Percentiles rank a stretch among this genome's conserved stretches.
Conservation (phyloP, 345 rosid species). For the Populus alba region DNA sequence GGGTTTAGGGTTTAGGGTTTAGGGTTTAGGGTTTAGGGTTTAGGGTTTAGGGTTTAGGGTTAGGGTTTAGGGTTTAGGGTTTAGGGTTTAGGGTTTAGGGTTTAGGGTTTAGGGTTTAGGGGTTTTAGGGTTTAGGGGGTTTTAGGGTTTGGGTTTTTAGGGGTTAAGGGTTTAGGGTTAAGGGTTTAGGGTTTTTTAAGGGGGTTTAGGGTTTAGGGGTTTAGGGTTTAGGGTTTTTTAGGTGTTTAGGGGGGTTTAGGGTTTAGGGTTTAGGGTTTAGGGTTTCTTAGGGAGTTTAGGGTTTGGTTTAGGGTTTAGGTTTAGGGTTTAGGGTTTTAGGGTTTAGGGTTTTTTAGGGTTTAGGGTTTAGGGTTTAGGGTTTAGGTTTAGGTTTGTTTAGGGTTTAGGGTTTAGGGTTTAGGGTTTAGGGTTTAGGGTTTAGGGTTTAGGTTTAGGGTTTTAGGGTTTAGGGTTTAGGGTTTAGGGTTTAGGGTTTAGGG, state of each 20-base stretch:
- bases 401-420: background rate
- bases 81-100: conserved; percentile 34
- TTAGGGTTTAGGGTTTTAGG: background rate
- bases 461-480: background rate
- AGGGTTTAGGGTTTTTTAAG: conserved; percentile 21
- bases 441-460: background rate
- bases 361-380: background rate
- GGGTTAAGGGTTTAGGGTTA: conserved; percentile 19
- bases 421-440: background rate
- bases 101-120: conserved; percentile 33
- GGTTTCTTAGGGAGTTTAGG: background rate
- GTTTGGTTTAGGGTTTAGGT: background rate
- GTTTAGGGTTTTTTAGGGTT: too few species aligned
- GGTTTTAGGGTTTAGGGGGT: conserved; percentile 32
- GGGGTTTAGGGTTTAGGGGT: conserved; percentile 10
- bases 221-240: too few species aligned
- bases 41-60: conserved; percentile 26
- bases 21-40: conserved; percentile 31
- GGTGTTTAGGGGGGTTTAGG: too few species aligned
- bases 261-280: too few species aligned
- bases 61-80: conserved; percentile 23
- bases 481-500: too few species aligned
- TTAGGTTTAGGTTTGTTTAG: too few species aligned
- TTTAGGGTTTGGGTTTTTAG: conserved; percentile 32
- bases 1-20: conserved; percentile 31